These are phyloP conservation scores for Suillus tomentosus DNA, from an alignment of 768 basidiomycete genomes.

Conservation along the genomic window DNA sequence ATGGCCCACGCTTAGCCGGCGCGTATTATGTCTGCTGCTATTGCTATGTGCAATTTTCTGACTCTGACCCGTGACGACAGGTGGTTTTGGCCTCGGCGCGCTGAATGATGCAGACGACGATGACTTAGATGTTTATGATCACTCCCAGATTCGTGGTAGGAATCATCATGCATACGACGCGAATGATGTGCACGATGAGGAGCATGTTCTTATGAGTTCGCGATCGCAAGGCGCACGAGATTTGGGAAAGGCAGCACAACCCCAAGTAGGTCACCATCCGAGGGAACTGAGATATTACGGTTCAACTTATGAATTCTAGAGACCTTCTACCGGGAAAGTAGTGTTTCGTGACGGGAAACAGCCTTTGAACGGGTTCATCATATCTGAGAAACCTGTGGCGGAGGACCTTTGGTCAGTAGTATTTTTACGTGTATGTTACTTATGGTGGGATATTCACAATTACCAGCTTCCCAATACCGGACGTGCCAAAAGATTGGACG, in stretches of 20 bases:
- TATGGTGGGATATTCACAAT: conserved; percentile 7
- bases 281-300: neutral
- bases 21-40: conserved; percentile 17
- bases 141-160: conserved; percentile 35
- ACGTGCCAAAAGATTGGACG: conserved; percentile 81
- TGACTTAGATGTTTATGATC: conserved; percentile 83
- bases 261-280: conserved; percentile 12
- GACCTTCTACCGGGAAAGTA: conserved; percentile 10
- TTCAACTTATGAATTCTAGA: conserved; percentile 27
- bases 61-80: conserved; percentile 37
- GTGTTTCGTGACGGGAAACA: conserved; percentile 76
- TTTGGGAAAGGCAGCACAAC: conserved; percentile 4
- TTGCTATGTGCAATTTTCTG: neutral
- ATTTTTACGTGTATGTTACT: neutral
- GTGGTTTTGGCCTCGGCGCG: conserved; percentile 87
- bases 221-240: conserved; percentile 19
- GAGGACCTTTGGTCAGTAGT: conserved; percentile 67
- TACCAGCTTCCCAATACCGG: conserved; percentile 79
- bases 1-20: conserved; percentile 64
- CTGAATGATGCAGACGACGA: conserved; percentile 95
- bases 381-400: conserved; percentile 65
- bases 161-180: conserved; percentile 67
- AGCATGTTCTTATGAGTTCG: conserved; percentile 46
- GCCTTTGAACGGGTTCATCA: conserved; percentile 74
- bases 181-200: conserved; percentile 64